phyloP scores from a whole-genome alignment of 495 filamentous ascomycete genomes.

The Chaetomidium leptoderma region DNA sequence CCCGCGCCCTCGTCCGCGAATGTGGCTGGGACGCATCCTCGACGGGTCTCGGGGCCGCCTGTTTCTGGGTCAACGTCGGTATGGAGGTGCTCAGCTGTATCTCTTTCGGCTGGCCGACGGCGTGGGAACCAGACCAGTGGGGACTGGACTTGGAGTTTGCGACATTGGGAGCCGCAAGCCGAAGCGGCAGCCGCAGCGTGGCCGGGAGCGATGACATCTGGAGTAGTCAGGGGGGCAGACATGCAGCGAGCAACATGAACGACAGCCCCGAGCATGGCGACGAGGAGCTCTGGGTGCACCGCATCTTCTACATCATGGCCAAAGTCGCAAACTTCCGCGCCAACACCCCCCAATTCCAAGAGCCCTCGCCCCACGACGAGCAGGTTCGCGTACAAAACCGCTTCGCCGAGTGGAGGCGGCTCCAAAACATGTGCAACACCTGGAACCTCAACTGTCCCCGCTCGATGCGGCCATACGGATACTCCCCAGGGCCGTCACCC shows the following conservation, averaged over 20 bases:
- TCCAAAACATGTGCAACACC: conserved; percentile 68
- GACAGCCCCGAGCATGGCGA: conserved; percentile 53
- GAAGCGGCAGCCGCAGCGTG: conserved; percentile 17
- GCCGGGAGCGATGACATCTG: conserved; percentile 42
- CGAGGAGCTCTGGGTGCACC: conserved; percentile 88
- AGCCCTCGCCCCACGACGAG: conserved; percentile 55
- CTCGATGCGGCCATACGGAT: conserved; percentile 83
- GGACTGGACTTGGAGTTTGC: conserved; percentile 77
- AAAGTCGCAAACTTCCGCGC: conserved; percentile 83
- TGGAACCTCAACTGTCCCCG: conserved; percentile 76
- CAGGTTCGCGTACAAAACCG: conserved; percentile 59
- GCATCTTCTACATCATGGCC: conserved; percentile 84
- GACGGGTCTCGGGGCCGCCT: conserved; percentile 75
- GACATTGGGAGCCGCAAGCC: conserved; percentile 19
- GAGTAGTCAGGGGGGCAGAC: no score
- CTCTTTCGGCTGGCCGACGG: conserved; percentile 78
- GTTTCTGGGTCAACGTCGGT: conserved; percentile 90
- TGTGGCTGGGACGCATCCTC: conserved; percentile 84
- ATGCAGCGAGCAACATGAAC: no score
- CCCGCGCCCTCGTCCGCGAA: conserved; percentile 83
- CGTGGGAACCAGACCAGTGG: conserved; percentile 93
- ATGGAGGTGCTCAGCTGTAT: conserved; percentile 88
- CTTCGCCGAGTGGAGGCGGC: conserved; percentile 70
- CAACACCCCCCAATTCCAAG: conserved; percentile 56
- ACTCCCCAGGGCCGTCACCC: conserved; percentile 60